These are phyloP conservation scores for Beta macrorhiza DNA, from an alignment of 179 eudicot species.

Conservation along the genomic window DNA sequence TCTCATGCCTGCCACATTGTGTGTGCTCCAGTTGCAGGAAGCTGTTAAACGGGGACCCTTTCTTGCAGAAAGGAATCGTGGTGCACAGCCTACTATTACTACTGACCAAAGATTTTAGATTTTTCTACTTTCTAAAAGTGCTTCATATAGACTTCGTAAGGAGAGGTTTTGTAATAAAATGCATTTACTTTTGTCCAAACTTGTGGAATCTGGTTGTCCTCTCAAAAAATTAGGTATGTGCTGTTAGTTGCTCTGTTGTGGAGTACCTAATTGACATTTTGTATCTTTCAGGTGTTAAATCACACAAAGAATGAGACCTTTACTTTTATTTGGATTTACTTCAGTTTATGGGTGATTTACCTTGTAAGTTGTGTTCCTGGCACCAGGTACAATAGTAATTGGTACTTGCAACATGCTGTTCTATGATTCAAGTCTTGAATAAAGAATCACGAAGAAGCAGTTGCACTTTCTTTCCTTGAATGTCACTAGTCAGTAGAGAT, in stretches of 20 bases:
- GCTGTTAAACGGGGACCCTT: slow-evolving; percentile 81
- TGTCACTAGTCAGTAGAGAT: no score
- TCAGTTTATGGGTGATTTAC: no score
- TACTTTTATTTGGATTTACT: no score
- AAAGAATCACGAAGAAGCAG: no score
- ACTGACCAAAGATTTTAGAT: slow-evolving; percentile 79
- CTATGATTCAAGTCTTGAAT: no score
- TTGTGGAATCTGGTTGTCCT: neutral
- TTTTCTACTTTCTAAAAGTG: neutral
- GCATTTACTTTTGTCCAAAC: neutral
- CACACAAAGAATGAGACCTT: no score
- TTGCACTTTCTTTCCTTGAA: no score
- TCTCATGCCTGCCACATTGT: neutral
- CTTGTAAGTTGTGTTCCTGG: no score
- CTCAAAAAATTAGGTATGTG: neutral
- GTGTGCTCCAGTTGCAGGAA: slow-evolving; percentile 62
- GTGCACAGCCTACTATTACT: slow-evolving; percentile 61
- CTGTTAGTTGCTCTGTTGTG: neutral
- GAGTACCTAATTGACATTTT: neutral
- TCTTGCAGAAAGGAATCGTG: slow-evolving; percentile 52
- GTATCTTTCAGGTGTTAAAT: no score
- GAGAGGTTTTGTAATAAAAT: neutral
- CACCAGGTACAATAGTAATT: no score
- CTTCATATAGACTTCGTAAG: neutral
- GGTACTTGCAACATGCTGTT: no score